Evolutionary conservation across 495 filamentous ascomycete species (phyloP).

Genomic region (Xylaria scruposa): DNA sequence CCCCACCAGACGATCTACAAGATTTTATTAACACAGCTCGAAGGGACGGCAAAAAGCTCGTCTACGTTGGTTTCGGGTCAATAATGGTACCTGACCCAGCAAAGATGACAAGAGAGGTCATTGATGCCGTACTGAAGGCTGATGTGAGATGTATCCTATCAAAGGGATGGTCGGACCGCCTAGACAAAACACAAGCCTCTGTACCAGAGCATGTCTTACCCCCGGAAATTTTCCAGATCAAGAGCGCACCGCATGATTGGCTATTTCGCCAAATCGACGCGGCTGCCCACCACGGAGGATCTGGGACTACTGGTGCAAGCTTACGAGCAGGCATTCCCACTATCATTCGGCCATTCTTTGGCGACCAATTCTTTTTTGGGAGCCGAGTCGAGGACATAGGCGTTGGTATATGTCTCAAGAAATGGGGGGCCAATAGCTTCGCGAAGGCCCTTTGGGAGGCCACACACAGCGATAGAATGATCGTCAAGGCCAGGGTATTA

Average conservation of each 20-base stretch:
- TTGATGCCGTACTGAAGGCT: slow-evolving; percentile 88
- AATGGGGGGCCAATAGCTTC: slow-evolving; percentile 82
- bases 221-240: slow-evolving; percentile 82
- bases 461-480: slow-evolving; percentile 87
- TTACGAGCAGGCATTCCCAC: slow-evolving; percentile 91
- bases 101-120: slow-evolving; percentile 85
- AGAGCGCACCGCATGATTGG: slow-evolving; percentile 95
- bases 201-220: slow-evolving; percentile 74
- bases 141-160: slow-evolving; percentile 95
- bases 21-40: slow-evolving; percentile 84
- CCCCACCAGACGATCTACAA: slow-evolving; percentile 73
- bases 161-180: slow-evolving; percentile 98
- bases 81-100: slow-evolving; percentile 92
- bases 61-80: slow-evolving; percentile 96
- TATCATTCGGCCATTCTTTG: slow-evolving; percentile 96
- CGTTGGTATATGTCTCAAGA: slow-evolving; percentile 88
- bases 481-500: slow-evolving; percentile 78
- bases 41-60: slow-evolving; percentile 83
- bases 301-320: slow-evolving; percentile 94
- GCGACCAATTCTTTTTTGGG: slow-evolving; percentile 97
- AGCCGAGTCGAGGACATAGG: slow-evolving; percentile 88
- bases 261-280: slow-evolving; percentile 94
- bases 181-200: slow-evolving; percentile 53
- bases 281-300: slow-evolving; percentile 91
- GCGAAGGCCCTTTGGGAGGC: slow-evolving; percentile 90